Conservation (phyloP, 495 filamentous ascomycete genomes). For the Hypoxylon cercidicola region DNA sequence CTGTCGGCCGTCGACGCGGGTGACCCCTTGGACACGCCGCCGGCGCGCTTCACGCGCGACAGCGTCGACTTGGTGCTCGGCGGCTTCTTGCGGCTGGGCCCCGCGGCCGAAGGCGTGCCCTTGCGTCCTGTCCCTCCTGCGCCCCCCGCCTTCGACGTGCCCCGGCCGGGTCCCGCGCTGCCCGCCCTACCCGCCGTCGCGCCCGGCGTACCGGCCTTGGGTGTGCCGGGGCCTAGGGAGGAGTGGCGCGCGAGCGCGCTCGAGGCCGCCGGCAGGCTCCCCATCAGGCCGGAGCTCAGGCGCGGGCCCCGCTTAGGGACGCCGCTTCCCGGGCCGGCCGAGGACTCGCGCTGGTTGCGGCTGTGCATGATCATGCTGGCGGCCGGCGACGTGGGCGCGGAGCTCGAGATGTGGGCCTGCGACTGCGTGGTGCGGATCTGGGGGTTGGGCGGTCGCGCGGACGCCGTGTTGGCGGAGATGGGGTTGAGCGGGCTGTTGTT, state of each 20-base stretch:
- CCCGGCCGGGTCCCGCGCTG: slow-evolving; percentile 73
- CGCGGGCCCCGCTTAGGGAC: slow-evolving; percentile 78
- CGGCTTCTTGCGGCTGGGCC: slow-evolving; percentile 61
- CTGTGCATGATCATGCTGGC: slow-evolving; percentile 69
- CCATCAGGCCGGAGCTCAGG: slow-evolving; percentile 70
- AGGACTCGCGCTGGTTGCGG: slow-evolving; percentile 77
- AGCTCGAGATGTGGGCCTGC: slow-evolving; percentile 58
- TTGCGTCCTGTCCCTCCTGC: slow-evolving; percentile 59
- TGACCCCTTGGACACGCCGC: slow-evolving; percentile 65
- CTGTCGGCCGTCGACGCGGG: slow-evolving; percentile 67
- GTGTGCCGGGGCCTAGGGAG: slow-evolving; percentile 84
- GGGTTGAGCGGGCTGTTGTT: slow-evolving; percentile 60
- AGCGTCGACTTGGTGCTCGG: slow-evolving; percentile 66
- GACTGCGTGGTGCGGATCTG: slow-evolving; percentile 54
- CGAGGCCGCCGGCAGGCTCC: slow-evolving; percentile 72
- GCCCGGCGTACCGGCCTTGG: slow-evolving; percentile 76
- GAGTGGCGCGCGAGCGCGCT: slow-evolving; percentile 81
- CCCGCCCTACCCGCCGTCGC: slow-evolving; percentile 70
- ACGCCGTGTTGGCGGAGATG: slow-evolving; percentile 57
- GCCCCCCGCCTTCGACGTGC: slow-evolving; percentile 60
- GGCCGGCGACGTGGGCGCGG: slow-evolving; percentile 74
- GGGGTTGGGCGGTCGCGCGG: slow-evolving; percentile 49
- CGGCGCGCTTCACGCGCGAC: slow-evolving; percentile 62
- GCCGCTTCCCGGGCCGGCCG: slow-evolving; percentile 69
- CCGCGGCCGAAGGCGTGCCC: slow-evolving; percentile 73